These are phyloP conservation scores for Vigna unguiculata DNA, from an alignment of 306 rosid species.

Conservation along the genomic window DNA sequence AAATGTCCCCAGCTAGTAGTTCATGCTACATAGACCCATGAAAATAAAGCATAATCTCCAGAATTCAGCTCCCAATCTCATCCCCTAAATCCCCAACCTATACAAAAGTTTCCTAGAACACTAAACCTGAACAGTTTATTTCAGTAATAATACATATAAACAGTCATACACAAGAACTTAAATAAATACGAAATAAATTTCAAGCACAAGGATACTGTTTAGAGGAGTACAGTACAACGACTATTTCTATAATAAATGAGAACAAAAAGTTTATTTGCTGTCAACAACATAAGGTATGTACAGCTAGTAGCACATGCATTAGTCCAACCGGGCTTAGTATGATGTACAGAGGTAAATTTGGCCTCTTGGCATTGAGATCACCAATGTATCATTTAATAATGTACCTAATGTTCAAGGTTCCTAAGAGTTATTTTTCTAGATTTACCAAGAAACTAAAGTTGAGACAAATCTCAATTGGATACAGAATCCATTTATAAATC, in stretches of 20 bases:
- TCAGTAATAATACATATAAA: background rate
- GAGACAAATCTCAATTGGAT: constrained; percentile 12
- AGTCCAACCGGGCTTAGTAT: constrained; percentile 17
- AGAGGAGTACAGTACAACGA: constrained; percentile 30
- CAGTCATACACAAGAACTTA: background rate
- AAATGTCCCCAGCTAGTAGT: background rate
- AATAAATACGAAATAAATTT: constrained; percentile 18
- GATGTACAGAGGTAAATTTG: constrained; percentile 13
- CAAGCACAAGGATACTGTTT: background rate
- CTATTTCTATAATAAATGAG: background rate
- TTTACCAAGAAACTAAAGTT: constrained; percentile 27
- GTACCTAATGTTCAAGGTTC: constrained; percentile 11
- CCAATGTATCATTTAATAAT: background rate
- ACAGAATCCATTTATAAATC: constrained; percentile 33
- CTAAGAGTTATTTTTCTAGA: background rate
- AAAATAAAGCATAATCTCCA: background rate
- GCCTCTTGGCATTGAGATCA: constrained; percentile 29
- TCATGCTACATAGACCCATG: background rate
- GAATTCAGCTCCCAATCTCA: background rate
- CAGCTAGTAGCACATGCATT: background rate
- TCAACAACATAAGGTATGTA: background rate
- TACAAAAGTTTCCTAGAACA: background rate
- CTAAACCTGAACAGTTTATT: constrained; percentile 6
- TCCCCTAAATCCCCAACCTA: background rate
- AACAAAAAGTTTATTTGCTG: constrained; percentile 25